Evolutionary conservation across 805 yeast species (phyloP).

Genomic region (Danielia oregonensis): DNA sequence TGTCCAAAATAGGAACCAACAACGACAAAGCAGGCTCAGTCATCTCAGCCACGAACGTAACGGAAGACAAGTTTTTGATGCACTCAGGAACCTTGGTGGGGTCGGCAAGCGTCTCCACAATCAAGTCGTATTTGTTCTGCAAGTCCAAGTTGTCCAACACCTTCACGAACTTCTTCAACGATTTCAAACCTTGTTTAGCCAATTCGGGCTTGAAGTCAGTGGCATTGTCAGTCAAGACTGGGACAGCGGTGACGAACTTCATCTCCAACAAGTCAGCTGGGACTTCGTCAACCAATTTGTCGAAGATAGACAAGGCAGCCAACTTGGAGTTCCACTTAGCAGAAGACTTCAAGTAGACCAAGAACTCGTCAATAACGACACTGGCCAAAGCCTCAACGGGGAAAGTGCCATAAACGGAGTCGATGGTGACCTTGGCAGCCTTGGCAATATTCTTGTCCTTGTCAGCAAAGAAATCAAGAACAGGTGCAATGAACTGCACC

Average conservation of each 20-base stretch:
- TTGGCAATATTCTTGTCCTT: conserved; percentile 84
- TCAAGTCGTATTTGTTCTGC: conserved; percentile 74
- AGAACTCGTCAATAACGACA: conserved; percentile 58
- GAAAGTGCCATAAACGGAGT: conserved; percentile 62
- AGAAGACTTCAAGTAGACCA: conserved; percentile 66
- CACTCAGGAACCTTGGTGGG: conserved; percentile 87
- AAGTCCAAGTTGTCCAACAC: conserved; percentile 91
- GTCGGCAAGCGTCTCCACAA: conserved; percentile 85
- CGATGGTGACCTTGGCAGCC: conserved; percentile 78
- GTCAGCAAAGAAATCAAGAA: conserved; percentile 74
- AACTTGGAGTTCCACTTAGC: conserved; percentile 93
- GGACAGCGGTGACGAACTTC: conserved; percentile 74
- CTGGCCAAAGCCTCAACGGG: conserved; percentile 77
- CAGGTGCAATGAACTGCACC: conserved; percentile 55
- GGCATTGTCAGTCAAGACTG: conserved; percentile 81
- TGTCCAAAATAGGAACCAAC: conserved; percentile 86
- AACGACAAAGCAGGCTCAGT: conserved; percentile 92
- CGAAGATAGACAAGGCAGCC: conserved; percentile 71
- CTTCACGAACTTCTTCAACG: conserved; percentile 67
- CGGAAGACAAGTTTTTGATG: conserved; percentile 84
- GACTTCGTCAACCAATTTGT: conserved; percentile 69
- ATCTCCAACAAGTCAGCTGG: conserved; percentile 84
- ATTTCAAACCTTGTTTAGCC: conserved; percentile 75
- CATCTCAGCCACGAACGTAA: conserved; percentile 97
- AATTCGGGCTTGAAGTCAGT: conserved; percentile 97